These are phyloP conservation scores for Paramecium primaurelia DNA, from an alignment of 73 alveolate species.

Conservation along the genomic window DNA sequence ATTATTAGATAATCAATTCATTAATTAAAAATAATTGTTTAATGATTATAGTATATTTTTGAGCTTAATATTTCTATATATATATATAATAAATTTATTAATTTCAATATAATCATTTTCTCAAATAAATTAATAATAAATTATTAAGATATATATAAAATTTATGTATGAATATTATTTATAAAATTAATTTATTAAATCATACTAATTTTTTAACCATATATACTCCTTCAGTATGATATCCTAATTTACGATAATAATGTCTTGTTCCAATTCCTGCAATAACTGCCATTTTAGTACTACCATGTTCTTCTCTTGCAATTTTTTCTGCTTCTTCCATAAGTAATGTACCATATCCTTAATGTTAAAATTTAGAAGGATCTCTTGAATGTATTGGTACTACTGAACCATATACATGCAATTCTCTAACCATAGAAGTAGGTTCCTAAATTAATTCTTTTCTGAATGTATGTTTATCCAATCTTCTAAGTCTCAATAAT, in stretches of 20 bases:
- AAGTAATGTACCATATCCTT: conserved; percentile 96
- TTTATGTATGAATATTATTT: too few relatives aligned
- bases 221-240: conserved; percentile 91
- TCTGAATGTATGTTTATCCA: conserved; percentile 86
- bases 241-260: conserved; percentile 94
- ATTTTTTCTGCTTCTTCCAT: conserved; percentile 99
- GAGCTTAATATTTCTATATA: too few relatives aligned
- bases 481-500: conserved; percentile 90
- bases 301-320: conserved; percentile 95
- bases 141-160: too few relatives aligned
- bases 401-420: conserved; percentile 97
- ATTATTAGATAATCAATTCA: too few relatives aligned
- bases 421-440: conserved; percentile 96
- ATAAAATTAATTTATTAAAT: background rate
- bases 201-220: conserved; percentile 87
- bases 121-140: too few relatives aligned
- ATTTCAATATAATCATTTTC: too few relatives aligned
- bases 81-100: too few relatives aligned
- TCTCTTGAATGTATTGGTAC: conserved; percentile 97
- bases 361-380: conserved; percentile 96
- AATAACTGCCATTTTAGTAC: conserved; percentile 91
- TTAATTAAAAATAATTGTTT: too few relatives aligned
- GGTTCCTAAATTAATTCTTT: conserved; percentile 74
- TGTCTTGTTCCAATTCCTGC: conserved; percentile 97
- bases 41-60: too few relatives aligned